Percentiles rank a stretch among this genome's conserved stretches.
Conservation (phyloP, 495 filamentous ascomycete genomes). For the Parathielavia appendiculata region DNA sequence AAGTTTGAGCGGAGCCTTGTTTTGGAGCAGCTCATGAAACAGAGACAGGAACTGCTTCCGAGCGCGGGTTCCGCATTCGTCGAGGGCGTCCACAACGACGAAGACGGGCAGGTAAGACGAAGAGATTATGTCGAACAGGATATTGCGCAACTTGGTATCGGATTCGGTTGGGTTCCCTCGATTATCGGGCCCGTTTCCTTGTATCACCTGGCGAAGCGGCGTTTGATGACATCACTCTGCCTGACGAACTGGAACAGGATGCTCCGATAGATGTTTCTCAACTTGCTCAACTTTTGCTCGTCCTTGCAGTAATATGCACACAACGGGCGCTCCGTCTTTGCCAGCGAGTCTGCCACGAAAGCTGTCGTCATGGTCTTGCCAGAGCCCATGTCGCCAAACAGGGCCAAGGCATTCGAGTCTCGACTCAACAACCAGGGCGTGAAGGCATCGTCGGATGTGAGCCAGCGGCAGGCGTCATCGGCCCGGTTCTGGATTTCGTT, state of each 20-base stretch:
- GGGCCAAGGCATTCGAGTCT: conserved; percentile 6
- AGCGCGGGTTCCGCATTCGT: not conserved
- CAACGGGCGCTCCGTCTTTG: not conserved
- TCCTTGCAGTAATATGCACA: conserved; percentile 13
- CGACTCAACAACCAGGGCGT: conserved; percentile 4
- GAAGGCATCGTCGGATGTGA: conserved; percentile 5
- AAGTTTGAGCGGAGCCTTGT: conserved; percentile 2
- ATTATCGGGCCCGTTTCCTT: not conserved
- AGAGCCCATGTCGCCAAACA: conserved; percentile 17
- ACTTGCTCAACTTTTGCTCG: conserved; percentile 3
- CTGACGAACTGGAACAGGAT: conserved; percentile 12
- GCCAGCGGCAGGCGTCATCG: conserved; percentile 16
- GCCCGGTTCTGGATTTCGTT: not conserved
- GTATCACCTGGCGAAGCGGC: not conserved
- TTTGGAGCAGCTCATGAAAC: conserved; percentile 1
- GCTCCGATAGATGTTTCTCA: conserved; percentile 16
- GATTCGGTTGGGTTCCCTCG: not conserved
- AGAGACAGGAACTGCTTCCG: conserved; percentile 1
- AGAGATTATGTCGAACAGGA: not conserved
- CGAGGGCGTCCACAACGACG: not conserved
- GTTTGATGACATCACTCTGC: not conserved
- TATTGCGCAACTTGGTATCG: not conserved
- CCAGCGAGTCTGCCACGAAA: conserved; percentile 3
- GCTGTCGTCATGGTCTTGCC: conserved; percentile 16
- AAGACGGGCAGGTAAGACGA: not conserved